Evolutionary conservation across 371 early-diverging fungal species (phyloP).

Genomic region (Apophysomyces sp.): DNA sequence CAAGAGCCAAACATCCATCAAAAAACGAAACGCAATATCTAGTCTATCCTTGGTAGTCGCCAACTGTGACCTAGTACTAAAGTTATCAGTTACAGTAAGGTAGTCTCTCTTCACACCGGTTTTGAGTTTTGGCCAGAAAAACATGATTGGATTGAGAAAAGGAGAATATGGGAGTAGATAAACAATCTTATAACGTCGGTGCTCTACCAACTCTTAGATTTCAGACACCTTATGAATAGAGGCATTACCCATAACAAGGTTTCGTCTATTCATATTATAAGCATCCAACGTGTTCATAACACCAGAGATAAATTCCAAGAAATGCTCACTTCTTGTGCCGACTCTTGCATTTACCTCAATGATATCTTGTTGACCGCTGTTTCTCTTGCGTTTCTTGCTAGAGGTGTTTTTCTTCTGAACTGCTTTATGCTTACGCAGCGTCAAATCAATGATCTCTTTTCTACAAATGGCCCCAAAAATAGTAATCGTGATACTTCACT

Average conservation of each 20-base stretch:
- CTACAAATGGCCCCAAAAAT: slow-evolving; percentile 11
- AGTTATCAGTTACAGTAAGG: neutral
- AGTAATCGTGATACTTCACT: slow-evolving; percentile 7
- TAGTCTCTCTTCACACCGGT: neutral
- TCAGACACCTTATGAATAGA: neutral
- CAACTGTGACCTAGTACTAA: slow-evolving; percentile 8
- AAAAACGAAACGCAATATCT: neutral
- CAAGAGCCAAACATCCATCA: neutral
- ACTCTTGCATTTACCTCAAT: slow-evolving; percentile 7
- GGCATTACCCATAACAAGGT: too few species aligned
- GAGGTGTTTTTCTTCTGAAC: slow-evolving; percentile 10
- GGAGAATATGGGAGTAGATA: neutral
- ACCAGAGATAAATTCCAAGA: neutral
- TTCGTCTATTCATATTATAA: neutral
- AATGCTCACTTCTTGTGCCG: slow-evolving; percentile 2
- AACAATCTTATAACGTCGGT: neutral
- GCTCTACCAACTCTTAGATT: neutral
- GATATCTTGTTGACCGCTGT: slow-evolving; percentile 4
- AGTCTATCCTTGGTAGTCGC: slow-evolving; percentile 20
- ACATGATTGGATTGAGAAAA: neutral
- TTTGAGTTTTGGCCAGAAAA: neutral
- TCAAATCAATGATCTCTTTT: slow-evolving; percentile 1
- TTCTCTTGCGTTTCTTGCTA: slow-evolving; percentile 9
- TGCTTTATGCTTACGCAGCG: slow-evolving; percentile 9
- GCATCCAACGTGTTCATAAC: neutral